Percentiles rank a stretch among this genome's conserved stretches.
phyloP scores from a whole-genome alignment of 2,329 filamentous ascomycete genomes.

The Fusarium compactum region DNA sequence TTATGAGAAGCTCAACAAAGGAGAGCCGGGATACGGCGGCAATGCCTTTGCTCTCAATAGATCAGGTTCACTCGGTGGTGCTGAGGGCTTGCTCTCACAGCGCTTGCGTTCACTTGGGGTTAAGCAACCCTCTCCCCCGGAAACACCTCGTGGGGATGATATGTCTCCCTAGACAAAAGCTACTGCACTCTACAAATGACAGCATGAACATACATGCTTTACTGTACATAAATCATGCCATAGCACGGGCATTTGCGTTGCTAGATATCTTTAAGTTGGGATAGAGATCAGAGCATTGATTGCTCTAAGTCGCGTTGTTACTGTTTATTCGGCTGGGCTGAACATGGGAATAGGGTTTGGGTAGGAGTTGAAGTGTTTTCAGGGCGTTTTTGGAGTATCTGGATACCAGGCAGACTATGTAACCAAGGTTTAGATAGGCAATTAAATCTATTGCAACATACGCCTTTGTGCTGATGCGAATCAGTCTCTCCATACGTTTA shows the following conservation, averaged over 20 bases:
- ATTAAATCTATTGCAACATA: constrained; percentile 5
- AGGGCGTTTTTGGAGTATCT: constrained; percentile 34
- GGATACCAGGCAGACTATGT: constrained; percentile 27
- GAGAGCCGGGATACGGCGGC: constrained; percentile 72
- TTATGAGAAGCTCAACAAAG: constrained; percentile 77
- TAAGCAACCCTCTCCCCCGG: constrained; percentile 44
- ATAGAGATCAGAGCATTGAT: constrained; percentile 16
- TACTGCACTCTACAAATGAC: neutral
- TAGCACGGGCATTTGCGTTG: neutral
- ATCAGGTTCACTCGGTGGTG: constrained; percentile 54
- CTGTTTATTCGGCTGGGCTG: neutral
- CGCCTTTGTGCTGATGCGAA: neutral
- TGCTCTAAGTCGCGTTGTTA: constrained; percentile 15
- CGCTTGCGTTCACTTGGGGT: constrained; percentile 73
- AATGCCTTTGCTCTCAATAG: constrained; percentile 59
- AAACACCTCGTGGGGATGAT: constrained; percentile 1
- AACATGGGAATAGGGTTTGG: neutral
- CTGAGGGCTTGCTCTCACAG: constrained; percentile 77
- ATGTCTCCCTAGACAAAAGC: constrained; percentile 14
- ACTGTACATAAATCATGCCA: constrained; percentile 12
- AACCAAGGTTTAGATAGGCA: constrained; percentile 24
- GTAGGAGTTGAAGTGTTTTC: constrained; percentile 3
- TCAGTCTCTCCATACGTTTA: neutral
- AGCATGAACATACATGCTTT: constrained; percentile 8
- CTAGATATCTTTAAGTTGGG: neutral